Evolutionary conservation across 192 early-diverging fungal genomes (phyloP), one percentile per base, ranked within the genome.

Genomic region (Endogone sp.): DNA sequence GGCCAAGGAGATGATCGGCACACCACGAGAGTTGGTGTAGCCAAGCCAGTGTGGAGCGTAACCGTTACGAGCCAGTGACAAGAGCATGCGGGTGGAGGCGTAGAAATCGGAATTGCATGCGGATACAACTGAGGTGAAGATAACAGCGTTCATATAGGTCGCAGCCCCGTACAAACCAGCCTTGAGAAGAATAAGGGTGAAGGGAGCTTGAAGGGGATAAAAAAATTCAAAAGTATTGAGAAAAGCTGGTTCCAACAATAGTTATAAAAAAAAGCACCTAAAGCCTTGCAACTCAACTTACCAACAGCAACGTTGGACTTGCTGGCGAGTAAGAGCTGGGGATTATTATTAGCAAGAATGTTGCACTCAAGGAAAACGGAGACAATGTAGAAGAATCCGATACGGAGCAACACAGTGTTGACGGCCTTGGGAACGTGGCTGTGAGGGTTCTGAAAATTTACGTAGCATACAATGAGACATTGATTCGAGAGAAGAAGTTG

Each of bases 101-200:
- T 90, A 93, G 30, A 93, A 75, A 22, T 88, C 82, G 24, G 91
- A 92, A 79, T 92, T 93, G 62, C 85, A 83, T 24, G 92, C 91
- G 0, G 89, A 91, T 27, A 91, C 60, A 3, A 91, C 83, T n/a
- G 90, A 85, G 55, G 86, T 86, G 26, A 92, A 57, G 31, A 89
- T 85, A 44, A 92, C 84, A 44, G 84, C 90, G 71, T 93, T 93
- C 82, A 93, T 91, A 44, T 92, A 78, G 72, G 90, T 74, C 58
- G 75, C 69, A 4, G 21, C 55, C 64, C 86, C 79, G 66, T 58
- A 57, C 61, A 86, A 72, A 13, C 86, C 86, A 2, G 88, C 84
- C 66, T 78, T 70, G 37, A 68, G 3, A 59, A 63, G 44, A 44
- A 25, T 29, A 24, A 57, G 24, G 32, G 25, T 73, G 20, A 56